phyloP scores from a whole-genome alignment of 116 monocot species.

The Zostera marina region DNA sequence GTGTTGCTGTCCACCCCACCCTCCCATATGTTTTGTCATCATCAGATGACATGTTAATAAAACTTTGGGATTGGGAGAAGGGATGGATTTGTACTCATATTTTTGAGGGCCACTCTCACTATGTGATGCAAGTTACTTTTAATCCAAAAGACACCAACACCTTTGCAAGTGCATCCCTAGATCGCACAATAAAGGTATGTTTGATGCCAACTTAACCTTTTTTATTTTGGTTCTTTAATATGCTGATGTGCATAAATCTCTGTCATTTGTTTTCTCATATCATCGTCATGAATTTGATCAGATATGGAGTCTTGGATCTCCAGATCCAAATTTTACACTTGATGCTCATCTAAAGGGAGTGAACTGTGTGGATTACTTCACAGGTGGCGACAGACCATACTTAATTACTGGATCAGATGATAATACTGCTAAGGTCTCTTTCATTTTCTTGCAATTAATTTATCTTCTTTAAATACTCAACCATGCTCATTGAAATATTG shows the following conservation, averaged over 20 bases:
- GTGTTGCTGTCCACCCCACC: slow-evolving; percentile 91
- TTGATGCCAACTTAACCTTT: not conserved
- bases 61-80: slow-evolving; percentile 96
- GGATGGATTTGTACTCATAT: slow-evolving; percentile 89
- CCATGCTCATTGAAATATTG: slow-evolving; percentile 2
- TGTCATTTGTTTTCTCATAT: not conserved
- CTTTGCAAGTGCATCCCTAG: slow-evolving; percentile 91
- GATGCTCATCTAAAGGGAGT: slow-evolving; percentile 89
- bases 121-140: slow-evolving; percentile 98
- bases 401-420: slow-evolving; percentile 97
- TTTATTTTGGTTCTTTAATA: not conserved
- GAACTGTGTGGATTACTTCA: slow-evolving; percentile 91
- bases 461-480: not conserved
- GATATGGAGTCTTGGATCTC: slow-evolving; percentile 96
- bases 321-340: slow-evolving; percentile 89
- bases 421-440: slow-evolving; percentile 71
- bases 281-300: slow-evolving; percentile 5
- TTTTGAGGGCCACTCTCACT: slow-evolving; percentile 89
- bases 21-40: slow-evolving; percentile 91
- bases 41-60: slow-evolving; percentile 95
- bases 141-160: slow-evolving; percentile 97
- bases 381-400: slow-evolving; percentile 92
- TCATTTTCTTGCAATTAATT: not conserved
- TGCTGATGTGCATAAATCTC: not conserved
- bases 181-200: slow-evolving; percentile 81